phyloP scores from a whole-genome alignment of 2,329 filamentous ascomycete genomes.

The Botryotinia calthae region DNA sequence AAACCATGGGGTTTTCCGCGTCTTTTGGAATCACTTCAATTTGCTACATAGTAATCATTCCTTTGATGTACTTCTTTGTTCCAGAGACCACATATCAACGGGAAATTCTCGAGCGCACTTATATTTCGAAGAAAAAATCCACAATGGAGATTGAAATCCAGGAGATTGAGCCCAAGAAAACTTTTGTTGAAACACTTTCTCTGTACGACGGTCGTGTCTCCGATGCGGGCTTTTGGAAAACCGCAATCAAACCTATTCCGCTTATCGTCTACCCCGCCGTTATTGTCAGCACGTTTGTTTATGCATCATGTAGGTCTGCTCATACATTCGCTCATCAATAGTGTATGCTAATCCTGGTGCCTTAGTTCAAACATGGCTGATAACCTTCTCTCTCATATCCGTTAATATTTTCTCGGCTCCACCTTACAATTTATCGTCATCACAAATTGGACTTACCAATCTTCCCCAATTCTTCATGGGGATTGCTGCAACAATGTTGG shows the following conservation, averaged over 20 bases:
- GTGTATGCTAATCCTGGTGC: neutral
- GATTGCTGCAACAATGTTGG: neutral
- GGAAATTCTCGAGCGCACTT: neutral
- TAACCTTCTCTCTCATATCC: neutral
- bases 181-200: neutral
- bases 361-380: neutral
- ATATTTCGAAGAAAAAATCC: neutral
- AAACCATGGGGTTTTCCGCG: neutral
- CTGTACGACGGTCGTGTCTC: neutral
- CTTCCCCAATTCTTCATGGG: neutral
- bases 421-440: neutral
- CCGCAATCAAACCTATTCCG: neutral
- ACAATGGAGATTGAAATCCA: neutral
- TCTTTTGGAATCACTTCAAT: neutral
- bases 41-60: neutral
- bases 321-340: neutral
- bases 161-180: neutral
- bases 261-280: neutral
- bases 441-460: neutral
- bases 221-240: neutral
- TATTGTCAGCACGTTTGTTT: neutral
- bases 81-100: neutral
- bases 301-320: neutral
- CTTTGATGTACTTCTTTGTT: neutral
- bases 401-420: neutral